Percentiles rank a stretch among this genome's conserved stretches.
Conservation (phyloP, 768 basidiomycete species). For the Myochromella boudieri region DNA sequence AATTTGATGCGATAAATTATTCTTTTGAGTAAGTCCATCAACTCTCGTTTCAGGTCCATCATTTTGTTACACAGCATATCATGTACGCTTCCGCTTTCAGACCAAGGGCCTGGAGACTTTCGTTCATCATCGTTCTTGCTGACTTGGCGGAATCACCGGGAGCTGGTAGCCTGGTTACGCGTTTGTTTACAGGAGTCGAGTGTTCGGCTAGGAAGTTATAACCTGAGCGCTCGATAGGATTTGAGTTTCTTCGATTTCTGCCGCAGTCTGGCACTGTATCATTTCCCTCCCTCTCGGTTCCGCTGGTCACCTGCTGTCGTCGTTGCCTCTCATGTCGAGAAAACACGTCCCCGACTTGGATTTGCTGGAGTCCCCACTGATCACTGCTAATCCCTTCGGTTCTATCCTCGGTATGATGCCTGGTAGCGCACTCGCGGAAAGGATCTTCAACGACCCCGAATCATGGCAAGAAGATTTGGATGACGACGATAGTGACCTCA, state of each 20-base stretch:
- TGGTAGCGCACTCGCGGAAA: constrained; percentile 39
- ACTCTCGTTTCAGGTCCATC: constrained; percentile 18
- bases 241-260: constrained; percentile 5
- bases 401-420: constrained; percentile 29
- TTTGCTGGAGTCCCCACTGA: constrained; percentile 36
- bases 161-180: constrained; percentile 8
- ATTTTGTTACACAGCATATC: constrained; percentile 5
- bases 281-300: constrained; percentile 12
- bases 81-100: background rate
- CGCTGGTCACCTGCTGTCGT: constrained; percentile 5
- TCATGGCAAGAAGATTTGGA: constrained; percentile 35
- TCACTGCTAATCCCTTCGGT: constrained; percentile 30
- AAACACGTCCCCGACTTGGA: constrained; percentile 36
- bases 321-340: constrained; percentile 26
- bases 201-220: constrained; percentile 2
- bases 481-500: constrained; percentile 25
- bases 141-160: constrained; percentile 5
- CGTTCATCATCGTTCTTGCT: constrained; percentile 2
- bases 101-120: background rate
- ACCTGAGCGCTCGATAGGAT: constrained; percentile 1
- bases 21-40: background rate
- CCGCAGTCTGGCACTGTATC: constrained; percentile 30
- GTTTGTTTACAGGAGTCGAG: constrained; percentile 3
- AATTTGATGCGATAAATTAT: background rate
- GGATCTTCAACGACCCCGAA: constrained; percentile 43